Evolutionary conservation across 2,329 filamentous ascomycete species (phyloP).

Genomic region (Trichoderma afroharzianum): DNA sequence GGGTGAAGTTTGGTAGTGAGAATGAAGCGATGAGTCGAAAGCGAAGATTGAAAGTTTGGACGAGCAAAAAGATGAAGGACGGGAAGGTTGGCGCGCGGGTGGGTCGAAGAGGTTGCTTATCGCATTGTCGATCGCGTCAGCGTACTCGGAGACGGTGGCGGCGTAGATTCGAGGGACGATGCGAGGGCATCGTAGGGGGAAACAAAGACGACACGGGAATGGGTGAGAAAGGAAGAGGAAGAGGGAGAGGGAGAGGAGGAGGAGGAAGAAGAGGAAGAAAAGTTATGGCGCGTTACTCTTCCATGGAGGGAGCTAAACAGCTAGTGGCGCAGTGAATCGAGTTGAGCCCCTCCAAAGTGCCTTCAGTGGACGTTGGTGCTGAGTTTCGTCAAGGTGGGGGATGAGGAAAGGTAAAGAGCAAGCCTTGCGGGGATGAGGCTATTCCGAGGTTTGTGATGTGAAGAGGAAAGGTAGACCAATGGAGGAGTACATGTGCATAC

Average conservation of each 20-base stretch:
- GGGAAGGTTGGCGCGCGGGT: slow-evolving; percentile 1
- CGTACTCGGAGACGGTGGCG: slow-evolving; percentile 11
- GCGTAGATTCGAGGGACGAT: neutral
- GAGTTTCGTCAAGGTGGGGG: neutral
- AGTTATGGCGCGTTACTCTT: slow-evolving; percentile 7
- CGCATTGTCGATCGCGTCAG: slow-evolving; percentile 19
- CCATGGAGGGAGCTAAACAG: slow-evolving; percentile 2
- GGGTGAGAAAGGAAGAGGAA: too few species aligned
- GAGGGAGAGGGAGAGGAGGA: neutral
- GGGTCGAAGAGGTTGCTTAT: slow-evolving; percentile 13
- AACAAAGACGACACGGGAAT: neutral
- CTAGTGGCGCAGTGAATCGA: slow-evolving; percentile 5
- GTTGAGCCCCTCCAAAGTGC: neutral
- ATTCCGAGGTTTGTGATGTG: neutral
- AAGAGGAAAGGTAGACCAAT: neutral
- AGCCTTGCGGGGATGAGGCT: neutral
- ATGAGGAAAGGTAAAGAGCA: neutral
- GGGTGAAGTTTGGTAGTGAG: neutral
- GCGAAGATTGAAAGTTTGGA: neutral
- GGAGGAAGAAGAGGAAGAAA: neutral
- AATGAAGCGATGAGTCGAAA: neutral
- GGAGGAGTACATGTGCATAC: neutral
- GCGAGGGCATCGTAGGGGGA: slow-evolving; percentile 15
- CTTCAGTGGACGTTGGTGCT: neutral
- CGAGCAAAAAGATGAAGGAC: slow-evolving; percentile 1